Base-by-base conservation (phyloP, 2,329 filamentous ascomycete species). In the Colletotrichum sp. region DNA sequence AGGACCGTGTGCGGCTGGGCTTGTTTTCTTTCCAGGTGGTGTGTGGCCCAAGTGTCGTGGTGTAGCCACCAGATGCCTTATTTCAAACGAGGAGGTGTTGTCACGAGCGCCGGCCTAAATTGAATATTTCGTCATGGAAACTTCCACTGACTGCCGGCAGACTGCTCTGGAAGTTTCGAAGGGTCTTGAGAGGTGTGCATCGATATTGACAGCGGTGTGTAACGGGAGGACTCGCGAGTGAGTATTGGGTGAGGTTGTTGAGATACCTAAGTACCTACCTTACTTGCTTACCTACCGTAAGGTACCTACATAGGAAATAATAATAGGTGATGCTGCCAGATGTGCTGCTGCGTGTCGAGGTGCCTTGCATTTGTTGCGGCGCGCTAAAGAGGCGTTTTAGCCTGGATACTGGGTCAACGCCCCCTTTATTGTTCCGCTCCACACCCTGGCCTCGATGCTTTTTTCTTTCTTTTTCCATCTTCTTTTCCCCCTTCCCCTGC, bases 321-420 rank as follows among this genome's bases (percentile, higher is more conserved):
- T 63, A 21, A 9, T 9, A 32, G 60, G 18, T 36, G 30, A 21
- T 26, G 64, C 49, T 34, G 21, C n/a, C 24, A 73, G 69, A 71
- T 36, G 63, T 30, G 57, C 66, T 49, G 24, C 16, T 49, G 24
- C 16, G n/a, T 68, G 62, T 71, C 57, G 28, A 66, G 34, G 66
- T 77, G 66, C 75, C 75, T 76, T 77, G 71, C 75, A 67, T 74
- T 65, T 69, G n/a, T 39, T 73, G 52, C 52, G 44, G 71, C 66
- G 66, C 75, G 49, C 70, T 64, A 72, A 32, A 77, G 74, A 75
- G 49, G 60, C 67, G 66, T 75, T 75, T 77, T 75, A 71, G 72
- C 71, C 52, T 71, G n/a, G 62, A 30, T 24, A 34, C 55, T 71
- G 28, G 34, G 21, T 24, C 34, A 28, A 75, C 75, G 32, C 71